Base-by-base conservation (phyloP, 1,284 basidiomycete species). In the Trichosporon inkin region DNA sequence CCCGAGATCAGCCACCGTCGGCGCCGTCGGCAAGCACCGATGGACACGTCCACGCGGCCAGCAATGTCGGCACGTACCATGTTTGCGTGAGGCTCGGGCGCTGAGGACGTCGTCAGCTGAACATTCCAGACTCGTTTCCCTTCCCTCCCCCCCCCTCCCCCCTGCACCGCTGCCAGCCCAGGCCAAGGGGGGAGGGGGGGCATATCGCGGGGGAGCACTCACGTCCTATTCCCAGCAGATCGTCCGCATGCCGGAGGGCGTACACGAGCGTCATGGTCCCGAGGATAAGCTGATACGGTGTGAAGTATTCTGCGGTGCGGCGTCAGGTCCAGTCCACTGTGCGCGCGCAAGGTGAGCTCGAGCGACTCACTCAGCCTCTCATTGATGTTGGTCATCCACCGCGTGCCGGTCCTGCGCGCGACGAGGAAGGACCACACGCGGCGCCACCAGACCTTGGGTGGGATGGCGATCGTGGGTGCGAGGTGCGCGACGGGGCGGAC, bases 221-320 rank as follows among this genome's bases (percentile, higher is more conserved):
- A 92, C 91, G 84, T 63, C 84, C 86, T 24, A 96, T 81, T 7
- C 92, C 92, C 16, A 95, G 78, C 8, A 98, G 82, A 76, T 88
- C 90, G 77, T 97, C 93, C 16, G 93, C 79, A 75, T 98, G 90
- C 14, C 90, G 83, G 52, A 91, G 75, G 19, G 90, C 88, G 75
- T 97, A 99, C 10, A 95, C 81, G 32, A 85, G 77, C 1, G 93
- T 95, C 60, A 96, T 80, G 2, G 90, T 90, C 66, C 85, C 89
- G 60, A 92, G 83, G 56, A 97, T 84, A 67, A 98, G 83, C 74
- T 99, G 94, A 88, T 93, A 99, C 19, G 95, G 95, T 0, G 92
- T 89, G 79, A 92, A 96, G 24, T 86, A 85, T 69, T 83, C 91
- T 94, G 68, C 51, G 41, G 32, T 17, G 52, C 58, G 52, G 60